Conservation (phyloP, 768 basidiomycete genomes). For the Mycena vitilis region DNA sequence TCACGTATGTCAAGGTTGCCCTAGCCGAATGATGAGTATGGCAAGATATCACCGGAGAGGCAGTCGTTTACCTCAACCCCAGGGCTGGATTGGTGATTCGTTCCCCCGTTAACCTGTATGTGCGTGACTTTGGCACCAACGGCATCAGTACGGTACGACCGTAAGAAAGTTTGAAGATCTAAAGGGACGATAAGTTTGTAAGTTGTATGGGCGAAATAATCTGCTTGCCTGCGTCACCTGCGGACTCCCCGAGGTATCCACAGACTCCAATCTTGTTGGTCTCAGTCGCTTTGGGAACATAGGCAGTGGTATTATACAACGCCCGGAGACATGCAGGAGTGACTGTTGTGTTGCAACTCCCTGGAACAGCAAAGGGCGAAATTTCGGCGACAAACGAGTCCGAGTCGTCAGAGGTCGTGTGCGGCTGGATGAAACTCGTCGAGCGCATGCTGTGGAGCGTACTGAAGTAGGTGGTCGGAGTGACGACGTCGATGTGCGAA, state of each 20-base stretch:
- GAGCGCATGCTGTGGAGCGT: constrained; percentile 60
- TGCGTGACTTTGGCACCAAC: constrained; percentile 56
- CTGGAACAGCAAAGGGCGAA: constrained; percentile 48
- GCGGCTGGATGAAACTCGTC: constrained; percentile 67
- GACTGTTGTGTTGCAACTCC: constrained; percentile 57
- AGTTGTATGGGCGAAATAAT: constrained; percentile 46
- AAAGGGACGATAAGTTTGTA: constrained; percentile 4
- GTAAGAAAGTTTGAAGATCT: constrained; percentile 64
- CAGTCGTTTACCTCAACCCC: constrained; percentile 60
- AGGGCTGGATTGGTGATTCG: constrained; percentile 63
- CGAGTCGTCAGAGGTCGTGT: constrained; percentile 54
- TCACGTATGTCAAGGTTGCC: constrained; percentile 73
- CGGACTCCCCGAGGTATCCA: constrained; percentile 70
- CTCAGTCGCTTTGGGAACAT: constrained; percentile 58
- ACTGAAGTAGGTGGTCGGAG: constrained; percentile 77
- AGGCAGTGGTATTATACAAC: constrained; percentile 64
- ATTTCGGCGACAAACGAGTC: constrained; percentile 39
- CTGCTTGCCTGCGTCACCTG: constrained; percentile 60
- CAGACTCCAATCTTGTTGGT: constrained; percentile 69
- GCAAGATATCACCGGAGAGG: background rate
- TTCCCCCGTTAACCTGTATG: constrained; percentile 63
- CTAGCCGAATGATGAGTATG: constrained; percentile 41
- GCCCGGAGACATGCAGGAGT: constrained; percentile 70
- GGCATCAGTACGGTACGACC: constrained; percentile 61
- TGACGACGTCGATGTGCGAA: constrained; percentile 71